Conservation (phyloP, 2,329 filamentous ascomycete species). For the Trichothecium sympodiale region DNA sequence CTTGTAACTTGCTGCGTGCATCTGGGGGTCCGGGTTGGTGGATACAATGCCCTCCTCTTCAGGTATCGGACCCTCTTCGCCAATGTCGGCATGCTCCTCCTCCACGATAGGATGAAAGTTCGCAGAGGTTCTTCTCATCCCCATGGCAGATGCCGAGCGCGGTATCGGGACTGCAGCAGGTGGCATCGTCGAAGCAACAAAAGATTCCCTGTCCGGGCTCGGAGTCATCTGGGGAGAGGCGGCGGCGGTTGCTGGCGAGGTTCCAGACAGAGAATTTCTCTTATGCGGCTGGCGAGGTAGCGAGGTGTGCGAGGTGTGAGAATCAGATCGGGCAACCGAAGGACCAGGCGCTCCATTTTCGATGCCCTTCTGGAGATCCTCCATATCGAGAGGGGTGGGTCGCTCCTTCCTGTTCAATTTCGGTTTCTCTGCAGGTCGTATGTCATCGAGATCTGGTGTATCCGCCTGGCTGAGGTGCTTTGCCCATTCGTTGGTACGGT, state of each 20-base stretch:
- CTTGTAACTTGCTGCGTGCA: neutral
- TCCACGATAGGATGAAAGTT: slow-evolving; percentile 32
- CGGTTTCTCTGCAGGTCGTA: slow-evolving; percentile 33
- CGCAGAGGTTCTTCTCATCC: slow-evolving; percentile 15
- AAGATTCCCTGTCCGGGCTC: neutral
- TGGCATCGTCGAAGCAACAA: neutral
- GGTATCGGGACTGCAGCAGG: neutral
- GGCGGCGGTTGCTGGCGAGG: neutral
- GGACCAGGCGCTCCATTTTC: slow-evolving; percentile 31
- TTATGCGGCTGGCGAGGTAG: slow-evolving; percentile 7
- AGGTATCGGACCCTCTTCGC: slow-evolving; percentile 9
- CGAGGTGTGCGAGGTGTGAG: slow-evolving; percentile 12
- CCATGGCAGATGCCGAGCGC: slow-evolving; percentile 11
- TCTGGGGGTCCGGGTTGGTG: neutral
- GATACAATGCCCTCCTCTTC: slow-evolving; percentile 9
- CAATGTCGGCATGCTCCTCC: slow-evolving; percentile 19
- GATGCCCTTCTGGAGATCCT: slow-evolving; percentile 54
- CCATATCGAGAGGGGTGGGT: slow-evolving; percentile 50
- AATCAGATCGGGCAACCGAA: slow-evolving; percentile 16
- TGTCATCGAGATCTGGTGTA: slow-evolving; percentile 51
- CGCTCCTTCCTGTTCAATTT: slow-evolving; percentile 28
- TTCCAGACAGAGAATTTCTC: neutral
- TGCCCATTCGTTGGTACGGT: slow-evolving; percentile 92
- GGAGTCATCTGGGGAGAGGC: neutral
- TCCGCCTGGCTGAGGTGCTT: slow-evolving; percentile 79